Evolutionary conservation across 2,329 filamentous ascomycete genomes (phyloP), one percentile per base, ranked within the genome.

Genomic region (Penicillium sp.): DNA sequence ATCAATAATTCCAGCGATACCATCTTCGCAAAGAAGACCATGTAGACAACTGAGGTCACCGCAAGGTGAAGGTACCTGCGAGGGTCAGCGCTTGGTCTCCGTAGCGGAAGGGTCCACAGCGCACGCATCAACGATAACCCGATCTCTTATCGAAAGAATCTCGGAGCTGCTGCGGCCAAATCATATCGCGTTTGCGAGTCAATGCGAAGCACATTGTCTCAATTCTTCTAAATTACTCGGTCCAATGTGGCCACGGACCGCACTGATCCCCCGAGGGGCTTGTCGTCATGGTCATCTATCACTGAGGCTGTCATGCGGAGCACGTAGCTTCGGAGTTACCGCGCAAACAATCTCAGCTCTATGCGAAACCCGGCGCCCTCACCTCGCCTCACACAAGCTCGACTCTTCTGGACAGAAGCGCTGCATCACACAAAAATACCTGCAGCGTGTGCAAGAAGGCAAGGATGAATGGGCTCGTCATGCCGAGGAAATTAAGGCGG

Each of bases 401-500:
- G 32, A 26, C 8, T 36, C 40, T 4, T 34, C 29, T 3, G 51
- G 51, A 11, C 65, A 68, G 36, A 64, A 53, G 46, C 56, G 72
- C 64, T 65, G 60, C 49, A 71, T 75, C 37, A 68, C 66, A 27
- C 62, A 66, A 43, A 56, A 65, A 13, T 63, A 68, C 39, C 38
- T 71, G 5, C 62, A 57, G 43, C 66, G 67, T 32, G 67, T 65
- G 50, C 59, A 67, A 39, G 69, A 70, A n/a, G 71, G 67, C 0
- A 60, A 70, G 50, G 48, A 62, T 37, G 63, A 71, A 56, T 75
- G 72, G 72, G 57, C 60, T 34, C 48, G 47, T 12, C 65, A 65
- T 44, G 72, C 72, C 6, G 45, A 68, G 46, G 67, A 73, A 45
- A 76, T 75, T 49, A 65, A 68, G 49, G 62, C 54, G 13, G 74